Conservation (phyloP, 2,329 filamentous ascomycete genomes). For the Colletotrichum sp. region DNA sequence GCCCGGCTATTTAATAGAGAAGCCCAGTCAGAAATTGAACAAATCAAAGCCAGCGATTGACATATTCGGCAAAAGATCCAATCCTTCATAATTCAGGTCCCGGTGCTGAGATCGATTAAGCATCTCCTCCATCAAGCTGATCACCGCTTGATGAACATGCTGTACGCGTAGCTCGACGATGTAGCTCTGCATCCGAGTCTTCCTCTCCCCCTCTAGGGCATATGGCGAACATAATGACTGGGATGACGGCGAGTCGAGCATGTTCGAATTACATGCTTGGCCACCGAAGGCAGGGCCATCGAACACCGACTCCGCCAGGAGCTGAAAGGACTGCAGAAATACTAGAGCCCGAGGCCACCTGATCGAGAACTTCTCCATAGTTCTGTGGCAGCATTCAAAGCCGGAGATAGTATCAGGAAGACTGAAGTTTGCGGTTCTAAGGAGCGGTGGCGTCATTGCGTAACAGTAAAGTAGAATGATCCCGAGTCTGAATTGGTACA, state of each 20-base stretch:
- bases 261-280: background rate
- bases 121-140: background rate
- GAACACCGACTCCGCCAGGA: background rate
- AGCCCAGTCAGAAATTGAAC: background rate
- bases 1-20: rapidly evolving
- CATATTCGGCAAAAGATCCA: background rate
- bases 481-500: background rate
- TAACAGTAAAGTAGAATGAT: background rate
- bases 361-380: background rate
- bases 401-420: background rate
- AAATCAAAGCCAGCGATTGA: background rate
- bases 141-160: background rate
- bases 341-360: background rate
- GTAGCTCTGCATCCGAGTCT: background rate
- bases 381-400: background rate
- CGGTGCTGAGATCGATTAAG: background rate
- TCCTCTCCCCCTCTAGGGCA: background rate
- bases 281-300: background rate
- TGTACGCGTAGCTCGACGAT: background rate
- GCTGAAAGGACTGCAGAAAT: background rate
- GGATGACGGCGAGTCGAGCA: background rate
- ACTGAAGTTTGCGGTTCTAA: background rate
- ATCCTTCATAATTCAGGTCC: background rate
- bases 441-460: background rate
- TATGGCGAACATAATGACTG: background rate